These are phyloP conservation scores for Phyllosticta citribraziliensis DNA, from an alignment of 2,329 filamentous ascomycete species.

Conservation along the genomic window DNA sequence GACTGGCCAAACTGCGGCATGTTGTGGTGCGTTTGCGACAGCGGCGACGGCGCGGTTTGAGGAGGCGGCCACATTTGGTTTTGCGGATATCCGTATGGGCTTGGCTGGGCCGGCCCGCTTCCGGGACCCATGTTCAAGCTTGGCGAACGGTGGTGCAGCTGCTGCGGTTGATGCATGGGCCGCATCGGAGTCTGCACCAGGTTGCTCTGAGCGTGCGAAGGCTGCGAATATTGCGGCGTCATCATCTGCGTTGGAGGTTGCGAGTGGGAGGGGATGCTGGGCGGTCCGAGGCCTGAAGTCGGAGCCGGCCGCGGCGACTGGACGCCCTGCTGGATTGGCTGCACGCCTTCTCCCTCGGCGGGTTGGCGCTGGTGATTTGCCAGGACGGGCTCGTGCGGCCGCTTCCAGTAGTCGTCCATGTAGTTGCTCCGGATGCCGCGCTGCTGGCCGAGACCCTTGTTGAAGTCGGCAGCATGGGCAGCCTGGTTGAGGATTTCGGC, in stretches of 20 bases:
- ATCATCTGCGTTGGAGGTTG: constrained; percentile 51
- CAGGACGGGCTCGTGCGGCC: constrained; percentile 67
- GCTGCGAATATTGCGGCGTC: constrained; percentile 50
- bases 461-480: constrained; percentile 82
- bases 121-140: constrained; percentile 37
- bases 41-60: constrained; percentile 38
- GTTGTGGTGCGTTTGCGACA: constrained; percentile 34
- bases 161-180: constrained; percentile 54
- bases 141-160: constrained; percentile 59
- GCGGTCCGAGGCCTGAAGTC: constrained; percentile 47
- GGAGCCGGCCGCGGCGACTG: constrained; percentile 48
- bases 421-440: constrained; percentile 71
- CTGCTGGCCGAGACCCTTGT: constrained; percentile 71
- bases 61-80: constrained; percentile 41
- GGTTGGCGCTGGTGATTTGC: constrained; percentile 34
- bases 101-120: constrained; percentile 31
- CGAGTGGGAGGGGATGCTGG: constrained; percentile 48
- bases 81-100: constrained; percentile 36
- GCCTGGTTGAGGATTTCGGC: constrained; percentile 78
- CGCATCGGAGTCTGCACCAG: constrained; percentile 66
- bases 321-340: constrained; percentile 34
- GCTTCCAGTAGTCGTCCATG: constrained; percentile 70
- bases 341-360: constrained; percentile 28
- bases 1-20: constrained; percentile 37
- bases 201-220: constrained; percentile 45